Evolutionary conservation across 2,329 filamentous ascomycete species (phyloP), one percentile per base, ranked within the genome.

Genomic region (Leptoxyphium fumago): DNA sequence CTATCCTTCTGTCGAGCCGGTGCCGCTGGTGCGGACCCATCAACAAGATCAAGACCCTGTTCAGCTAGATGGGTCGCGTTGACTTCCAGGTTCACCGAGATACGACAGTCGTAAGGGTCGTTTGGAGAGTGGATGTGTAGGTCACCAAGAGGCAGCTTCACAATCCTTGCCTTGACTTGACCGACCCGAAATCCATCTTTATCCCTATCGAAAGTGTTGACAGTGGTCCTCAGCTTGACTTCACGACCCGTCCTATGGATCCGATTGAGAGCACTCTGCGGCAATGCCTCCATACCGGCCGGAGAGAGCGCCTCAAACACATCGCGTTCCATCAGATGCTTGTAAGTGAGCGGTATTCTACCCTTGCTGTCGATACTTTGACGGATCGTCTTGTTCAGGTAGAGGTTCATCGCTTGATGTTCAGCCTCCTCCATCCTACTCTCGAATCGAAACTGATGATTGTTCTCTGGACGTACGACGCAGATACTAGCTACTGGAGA

Each of bases 31-130:
- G 71, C 69, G 8, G 60, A 55, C 10, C 61, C 55, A 18, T 58
- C 57, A 2, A 65, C 59, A 68, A 80, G 48, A 40, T 55, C 50
- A 39, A 48, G 94, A 13, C 32, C 32, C 15, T 36, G 32, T 15
- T 36, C 32, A 13, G 32, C 3, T 9, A 36, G 32, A 36, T 36
- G 32, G 3, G 32, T 36, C 9, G 32, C 32, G 43, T 81, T 75
- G 75, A 93, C 87, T 75, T 98, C 93, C 2, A 98, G 74, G 58
- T 94, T 96, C 57, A 98, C 79, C 55, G 86, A 94, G 52, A 98
- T 80, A 10, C 91, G 84, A 64, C 87, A 94, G 64, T 98, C 91
- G 56, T 95, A 84, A 2, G 77, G 76, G 8, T 74, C 75, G 41
- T 70, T 69, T 0, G 91, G 89, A 53, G 86, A 82, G 63, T 83